Base-by-base conservation (phyloP, 345 rosid species). In the Ceriops tagal region DNA sequence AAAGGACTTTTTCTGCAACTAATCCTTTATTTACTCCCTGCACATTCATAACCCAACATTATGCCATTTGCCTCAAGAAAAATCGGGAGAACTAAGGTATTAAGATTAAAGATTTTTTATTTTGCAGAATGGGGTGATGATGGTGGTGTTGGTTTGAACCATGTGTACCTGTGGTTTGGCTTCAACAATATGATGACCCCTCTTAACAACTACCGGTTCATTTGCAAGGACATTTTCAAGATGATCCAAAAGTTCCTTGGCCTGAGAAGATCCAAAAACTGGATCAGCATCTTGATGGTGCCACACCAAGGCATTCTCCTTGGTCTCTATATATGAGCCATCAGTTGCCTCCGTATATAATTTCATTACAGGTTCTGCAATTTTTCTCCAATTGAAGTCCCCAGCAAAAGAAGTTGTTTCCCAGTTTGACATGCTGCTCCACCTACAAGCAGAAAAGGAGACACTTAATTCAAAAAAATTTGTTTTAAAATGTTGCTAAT, bases 221-320 rank as follows among this genome's bases (percentile, higher is more conserved):
- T 87, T 87, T 49, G 86, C 82, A 57, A 87, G 89, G 51, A 85
- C 87, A 52, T 71, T 81, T 79, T 87, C 91, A 7, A 87, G 85
- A 81, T 87, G 91, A 77, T 87, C 83, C 58, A 85, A 65, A 53
- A 87, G 78, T 67, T 87, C 91, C 78, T 84, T 87, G 27, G 91
- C 84, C 76, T 87, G 91, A 68, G 82, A 81, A 64, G 85, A 81
- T 72, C 89, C 87, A 73, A 87, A 87, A 79, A 69, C 82, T 16
- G 87, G 86, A 59, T 80, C 91, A 3, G 91, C 91, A 65, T 87
- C 84, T 68, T 81, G 86, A 79, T 85, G 83, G 66, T 87, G 91
- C 91, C 91, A 87, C 26, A 87, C 91, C 77, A 87, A 65, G 65
- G 91, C 91, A 81, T 82, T 87, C 66, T 83, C 88, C 78, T 87